These are phyloP conservation scores for Leishmania lainsoni DNA, from an alignment of 208 protist genomes.

Conservation along the genomic window DNA sequence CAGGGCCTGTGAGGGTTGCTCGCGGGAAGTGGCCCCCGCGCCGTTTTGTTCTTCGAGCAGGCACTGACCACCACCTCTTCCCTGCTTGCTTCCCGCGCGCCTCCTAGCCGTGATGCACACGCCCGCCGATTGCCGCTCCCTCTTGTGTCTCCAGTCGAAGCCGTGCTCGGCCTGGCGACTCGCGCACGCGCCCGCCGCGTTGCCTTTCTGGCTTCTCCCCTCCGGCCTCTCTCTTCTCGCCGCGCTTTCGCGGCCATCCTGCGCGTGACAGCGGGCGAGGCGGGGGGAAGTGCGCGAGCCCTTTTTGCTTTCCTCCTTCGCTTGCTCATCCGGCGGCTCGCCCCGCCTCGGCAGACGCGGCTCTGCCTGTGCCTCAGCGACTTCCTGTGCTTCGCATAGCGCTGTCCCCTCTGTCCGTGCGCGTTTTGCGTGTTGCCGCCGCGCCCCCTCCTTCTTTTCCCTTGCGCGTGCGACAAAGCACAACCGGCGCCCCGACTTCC, in stretches of 20 bases:
- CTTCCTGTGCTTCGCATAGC: not conserved
- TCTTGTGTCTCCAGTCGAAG: not conserved
- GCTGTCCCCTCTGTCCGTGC: not conserved
- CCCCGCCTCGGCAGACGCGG: too few relatives aligned
- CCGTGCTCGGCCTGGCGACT: not conserved
- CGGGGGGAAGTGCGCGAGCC: not conserved
- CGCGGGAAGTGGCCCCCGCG: not conserved
- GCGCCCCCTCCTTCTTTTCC: too few relatives aligned
- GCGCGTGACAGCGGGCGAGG: not conserved
- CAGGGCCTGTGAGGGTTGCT: not conserved
- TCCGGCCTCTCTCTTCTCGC: not conserved
- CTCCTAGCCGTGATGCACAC: not conserved
- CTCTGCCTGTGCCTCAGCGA: too few relatives aligned
- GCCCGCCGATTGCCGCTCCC: too few relatives aligned
- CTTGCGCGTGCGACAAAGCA: not conserved
- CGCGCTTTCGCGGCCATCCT: too few relatives aligned
- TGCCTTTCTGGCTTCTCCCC: not conserved
- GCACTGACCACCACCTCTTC: too few relatives aligned
- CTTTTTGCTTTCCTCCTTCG: not conserved
- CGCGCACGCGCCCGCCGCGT: too few relatives aligned
- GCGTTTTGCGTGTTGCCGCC: not conserved
- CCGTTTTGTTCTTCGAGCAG: not conserved
- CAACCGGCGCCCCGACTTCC: too few relatives aligned
- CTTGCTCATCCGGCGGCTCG: not conserved
- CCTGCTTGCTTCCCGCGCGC: not conserved